These are phyloP conservation scores for Heliamphora ciliata DNA, from an alignment of 179 eudicot genomes.

Conservation along the genomic window DNA sequence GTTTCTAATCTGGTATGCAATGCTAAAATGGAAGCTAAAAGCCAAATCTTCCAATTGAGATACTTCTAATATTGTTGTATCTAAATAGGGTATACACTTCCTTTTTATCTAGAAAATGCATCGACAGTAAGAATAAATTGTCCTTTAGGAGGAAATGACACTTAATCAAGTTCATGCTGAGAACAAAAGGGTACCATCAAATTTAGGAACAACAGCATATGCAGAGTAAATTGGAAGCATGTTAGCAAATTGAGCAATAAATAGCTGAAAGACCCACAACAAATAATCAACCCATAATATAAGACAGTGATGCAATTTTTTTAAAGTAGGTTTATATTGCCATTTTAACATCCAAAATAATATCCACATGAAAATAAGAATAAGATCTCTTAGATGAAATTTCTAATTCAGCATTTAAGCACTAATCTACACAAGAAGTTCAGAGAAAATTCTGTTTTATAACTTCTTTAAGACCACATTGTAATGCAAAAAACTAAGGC, in stretches of 20 bases:
- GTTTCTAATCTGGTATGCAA: too few species aligned
- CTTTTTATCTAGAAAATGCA: neutral
- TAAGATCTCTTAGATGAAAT: neutral
- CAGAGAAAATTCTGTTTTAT: neutral
- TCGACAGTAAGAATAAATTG: neutral
- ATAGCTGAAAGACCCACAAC: too few species aligned
- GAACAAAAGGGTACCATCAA: neutral
- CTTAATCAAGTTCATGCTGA: neutral
- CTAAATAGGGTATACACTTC: neutral
- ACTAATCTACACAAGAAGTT: neutral
- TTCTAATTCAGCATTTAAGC: neutral
- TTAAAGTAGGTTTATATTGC: neutral
- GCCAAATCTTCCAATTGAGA: too few species aligned
- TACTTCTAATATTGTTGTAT: too few species aligned
- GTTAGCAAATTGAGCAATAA: too few species aligned
- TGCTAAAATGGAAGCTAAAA: too few species aligned
- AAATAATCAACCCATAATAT: too few species aligned
- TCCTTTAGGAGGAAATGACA: neutral
- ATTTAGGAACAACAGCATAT: neutral
- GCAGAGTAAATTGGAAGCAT: neutral
- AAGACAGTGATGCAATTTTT: too few species aligned
- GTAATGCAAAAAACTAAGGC: too few species aligned
- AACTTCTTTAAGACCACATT: neutral
- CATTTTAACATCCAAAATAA: neutral
- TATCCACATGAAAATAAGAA: neutral